Percentiles rank a stretch among this genome's conserved stretches.
Evolutionary conservation across 495 filamentous ascomycete genomes (phyloP).

Genomic region (Zalerion maritima): DNA sequence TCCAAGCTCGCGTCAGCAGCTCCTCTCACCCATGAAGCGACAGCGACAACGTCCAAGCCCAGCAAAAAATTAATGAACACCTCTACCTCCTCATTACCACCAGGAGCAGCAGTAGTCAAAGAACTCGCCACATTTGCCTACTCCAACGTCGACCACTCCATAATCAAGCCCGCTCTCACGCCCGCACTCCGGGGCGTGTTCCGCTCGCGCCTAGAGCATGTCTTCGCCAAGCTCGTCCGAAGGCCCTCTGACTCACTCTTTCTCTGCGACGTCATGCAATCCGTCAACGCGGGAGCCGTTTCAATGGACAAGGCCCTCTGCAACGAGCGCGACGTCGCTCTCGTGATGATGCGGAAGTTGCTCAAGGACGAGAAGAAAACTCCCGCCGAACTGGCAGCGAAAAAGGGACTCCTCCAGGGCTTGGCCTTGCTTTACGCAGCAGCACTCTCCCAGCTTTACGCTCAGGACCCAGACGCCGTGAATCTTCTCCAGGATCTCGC

Average conservation of each 20-base stretch:
- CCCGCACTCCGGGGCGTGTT: slow-evolving; percentile 52
- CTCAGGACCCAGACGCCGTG: slow-evolving; percentile 70
- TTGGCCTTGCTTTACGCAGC: slow-evolving; percentile 76
- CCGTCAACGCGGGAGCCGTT: slow-evolving; percentile 37
- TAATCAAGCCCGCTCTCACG: slow-evolving; percentile 34
- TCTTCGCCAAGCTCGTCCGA: slow-evolving; percentile 54
- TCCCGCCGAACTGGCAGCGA: slow-evolving; percentile 18
- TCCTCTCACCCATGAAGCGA: slow-evolving; percentile 2
- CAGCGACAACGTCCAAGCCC: slow-evolving; percentile 9
- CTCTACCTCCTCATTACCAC: background rate
- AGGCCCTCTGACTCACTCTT: slow-evolving; percentile 39
- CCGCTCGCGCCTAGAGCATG: slow-evolving; percentile 44
- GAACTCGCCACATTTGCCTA: slow-evolving; percentile 34
- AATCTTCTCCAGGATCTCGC: slow-evolving; percentile 60
- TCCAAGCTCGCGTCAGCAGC: slow-evolving; percentile 18
- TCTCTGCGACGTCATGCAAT: slow-evolving; percentile 31
- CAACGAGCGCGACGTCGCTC: slow-evolving; percentile 43
- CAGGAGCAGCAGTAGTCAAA: slow-evolving; percentile 23
- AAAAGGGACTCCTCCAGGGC: slow-evolving; percentile 33
- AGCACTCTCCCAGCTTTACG: slow-evolving; percentile 75
- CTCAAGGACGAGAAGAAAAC: slow-evolving; percentile 41
- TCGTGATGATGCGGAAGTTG: slow-evolving; percentile 52
- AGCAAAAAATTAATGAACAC: background rate
- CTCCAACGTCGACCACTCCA: slow-evolving; percentile 22
- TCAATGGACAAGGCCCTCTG: slow-evolving; percentile 46